A percentile compares a stretch with the other conserved stretches of the same genome.
phyloP scores from a whole-genome alignment of 495 filamentous ascomycete genomes.

The Xylaria grammica region DNA sequence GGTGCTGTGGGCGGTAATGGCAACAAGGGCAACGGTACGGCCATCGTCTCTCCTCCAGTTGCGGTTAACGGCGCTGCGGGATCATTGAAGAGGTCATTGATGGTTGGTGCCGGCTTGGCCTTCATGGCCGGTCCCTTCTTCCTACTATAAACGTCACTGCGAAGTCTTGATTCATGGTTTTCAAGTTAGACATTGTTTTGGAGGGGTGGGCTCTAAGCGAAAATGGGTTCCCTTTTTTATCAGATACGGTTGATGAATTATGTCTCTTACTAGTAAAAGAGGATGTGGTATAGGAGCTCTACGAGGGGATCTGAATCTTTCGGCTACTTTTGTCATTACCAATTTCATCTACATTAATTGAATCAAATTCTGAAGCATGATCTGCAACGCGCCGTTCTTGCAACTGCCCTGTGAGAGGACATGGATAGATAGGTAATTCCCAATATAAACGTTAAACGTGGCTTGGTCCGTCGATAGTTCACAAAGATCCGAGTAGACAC shows the following conservation, averaged over 20 bases:
- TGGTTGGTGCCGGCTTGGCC: constrained; percentile 31
- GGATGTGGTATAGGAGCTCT: constrained; percentile 8
- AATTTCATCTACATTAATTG: background rate
- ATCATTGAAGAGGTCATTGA: constrained; percentile 31
- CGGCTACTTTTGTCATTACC: background rate
- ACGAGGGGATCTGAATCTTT: constrained; percentile 6
- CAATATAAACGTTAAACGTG: no score
- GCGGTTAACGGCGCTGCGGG: constrained; percentile 34
- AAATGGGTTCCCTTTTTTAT: constrained; percentile 9
- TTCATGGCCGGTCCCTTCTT: constrained; percentile 34
- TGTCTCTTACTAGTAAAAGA: constrained; percentile 9
- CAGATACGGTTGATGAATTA: constrained; percentile 27
- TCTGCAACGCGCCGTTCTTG: no score
- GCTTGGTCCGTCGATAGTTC: no score
- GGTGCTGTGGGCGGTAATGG: background rate
- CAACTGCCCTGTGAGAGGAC: background rate
- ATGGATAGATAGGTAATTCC: background rate
- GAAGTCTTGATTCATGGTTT: background rate
- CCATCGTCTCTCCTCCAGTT: background rate
- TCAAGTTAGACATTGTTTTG: background rate
- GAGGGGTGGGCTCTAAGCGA: background rate
- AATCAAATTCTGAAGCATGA: background rate
- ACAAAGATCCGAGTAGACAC: no score
- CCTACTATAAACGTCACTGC: constrained; percentile 24
- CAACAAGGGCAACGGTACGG: constrained; percentile 23